These are phyloP conservation scores for Cytospora schulzeri DNA, from an alignment of 2,329 filamentous ascomycete species.

Conservation along the genomic window DNA sequence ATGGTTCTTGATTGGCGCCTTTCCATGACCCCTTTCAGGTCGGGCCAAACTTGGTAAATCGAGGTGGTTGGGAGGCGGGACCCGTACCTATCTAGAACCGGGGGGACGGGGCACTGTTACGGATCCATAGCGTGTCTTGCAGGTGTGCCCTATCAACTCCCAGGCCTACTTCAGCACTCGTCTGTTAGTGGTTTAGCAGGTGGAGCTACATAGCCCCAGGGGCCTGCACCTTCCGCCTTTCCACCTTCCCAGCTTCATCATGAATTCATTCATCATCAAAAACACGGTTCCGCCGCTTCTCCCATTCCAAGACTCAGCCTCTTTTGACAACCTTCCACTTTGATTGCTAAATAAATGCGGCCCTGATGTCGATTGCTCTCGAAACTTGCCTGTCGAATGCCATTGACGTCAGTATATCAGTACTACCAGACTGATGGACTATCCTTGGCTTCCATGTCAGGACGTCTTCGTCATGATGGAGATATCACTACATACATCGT, in stretches of 20 bases:
- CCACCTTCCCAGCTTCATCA: not conserved
- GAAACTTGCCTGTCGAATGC: not conserved
- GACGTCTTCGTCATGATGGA: too few species aligned
- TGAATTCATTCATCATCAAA: not conserved
- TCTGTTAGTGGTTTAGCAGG: not conserved
- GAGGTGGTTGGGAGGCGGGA: constrained; percentile 20
- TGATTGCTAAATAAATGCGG: not conserved
- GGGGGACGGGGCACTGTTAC: too few species aligned
- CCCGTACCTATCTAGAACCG: too few species aligned
- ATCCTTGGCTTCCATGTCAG: too few species aligned
- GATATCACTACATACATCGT: too few species aligned
- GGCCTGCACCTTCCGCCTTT: not conserved
- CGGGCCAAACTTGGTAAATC: not conserved
- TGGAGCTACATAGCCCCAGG: not conserved
- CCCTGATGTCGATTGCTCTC: not conserved
- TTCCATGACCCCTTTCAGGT: constrained; percentile 5
- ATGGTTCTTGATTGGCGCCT: constrained; percentile 22
- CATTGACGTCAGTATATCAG: constrained; percentile 6
- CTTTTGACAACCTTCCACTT: not conserved
- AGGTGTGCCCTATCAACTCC: not conserved
- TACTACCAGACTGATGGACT: too few species aligned
- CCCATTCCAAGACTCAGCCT: not conserved
- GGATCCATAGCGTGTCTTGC: too few species aligned
- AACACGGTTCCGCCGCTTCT: not conserved
- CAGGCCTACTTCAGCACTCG: not conserved